Evolutionary conservation across 257 asterid species (phyloP).

Genomic region (Solanum acaule): DNA sequence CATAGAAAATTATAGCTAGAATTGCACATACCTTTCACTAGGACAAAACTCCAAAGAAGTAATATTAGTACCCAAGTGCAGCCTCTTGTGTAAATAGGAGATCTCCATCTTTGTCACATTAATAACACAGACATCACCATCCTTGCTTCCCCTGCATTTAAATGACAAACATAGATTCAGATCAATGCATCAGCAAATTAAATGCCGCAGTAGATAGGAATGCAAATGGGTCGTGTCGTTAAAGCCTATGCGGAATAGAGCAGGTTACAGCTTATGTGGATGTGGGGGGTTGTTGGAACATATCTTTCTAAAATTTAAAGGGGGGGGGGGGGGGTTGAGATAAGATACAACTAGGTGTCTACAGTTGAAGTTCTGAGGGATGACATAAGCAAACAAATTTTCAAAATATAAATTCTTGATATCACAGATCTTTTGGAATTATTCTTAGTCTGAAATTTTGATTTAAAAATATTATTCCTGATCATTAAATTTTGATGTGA

Average conservation of each 20-base stretch:
- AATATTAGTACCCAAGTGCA: slow-evolving; percentile 73
- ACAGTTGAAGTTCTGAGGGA: too few species aligned
- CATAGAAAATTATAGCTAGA: too few species aligned
- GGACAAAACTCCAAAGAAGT: slow-evolving; percentile 83
- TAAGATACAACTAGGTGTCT: too few species aligned
- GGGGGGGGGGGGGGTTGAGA: too few species aligned
- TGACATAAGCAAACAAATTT: too few species aligned
- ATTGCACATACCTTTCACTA: slow-evolving; percentile 54
- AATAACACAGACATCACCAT: slow-evolving; percentile 82
- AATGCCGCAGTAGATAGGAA: background rate
- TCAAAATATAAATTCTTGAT: too few species aligned
- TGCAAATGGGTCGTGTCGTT: background rate
- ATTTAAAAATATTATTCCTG: too few species aligned
- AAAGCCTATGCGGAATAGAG: background rate
- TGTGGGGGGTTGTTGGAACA: background rate
- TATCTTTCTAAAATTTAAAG: too few species aligned
- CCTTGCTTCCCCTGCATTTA: slow-evolving; percentile 68
- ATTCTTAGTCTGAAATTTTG: too few species aligned
- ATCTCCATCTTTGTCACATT: slow-evolving; percentile 84
- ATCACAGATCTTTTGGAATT: too few species aligned
- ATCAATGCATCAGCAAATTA: background rate
- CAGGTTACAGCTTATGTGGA: background rate
- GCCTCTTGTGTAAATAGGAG: slow-evolving; percentile 68
- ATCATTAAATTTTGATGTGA: too few species aligned
- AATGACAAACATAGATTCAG: background rate